Base-by-base conservation (phyloP, 495 filamentous ascomycete species). In the Thermochaetoides thermophila region DNA sequence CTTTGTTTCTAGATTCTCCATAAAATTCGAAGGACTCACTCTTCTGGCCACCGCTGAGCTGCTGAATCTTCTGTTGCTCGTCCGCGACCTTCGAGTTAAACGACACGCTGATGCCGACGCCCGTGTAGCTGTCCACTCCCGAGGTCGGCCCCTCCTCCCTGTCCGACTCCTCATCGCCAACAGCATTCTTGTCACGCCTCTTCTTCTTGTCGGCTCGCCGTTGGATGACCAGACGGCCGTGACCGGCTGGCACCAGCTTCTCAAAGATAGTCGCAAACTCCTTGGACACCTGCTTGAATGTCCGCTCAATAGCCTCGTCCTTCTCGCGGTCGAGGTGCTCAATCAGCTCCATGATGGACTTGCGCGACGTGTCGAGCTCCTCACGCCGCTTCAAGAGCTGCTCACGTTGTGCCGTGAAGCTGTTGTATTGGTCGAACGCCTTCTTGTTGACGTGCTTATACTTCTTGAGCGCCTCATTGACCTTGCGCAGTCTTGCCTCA, bases 401-500 rank as follows among this genome's bases (percentile, higher is more conserved):
- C 29, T 92, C 83, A 4, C 87, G 77, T 53, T 95, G 84, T 35
- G 75, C 79, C 13, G 87, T 95, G 57, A 96, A 96, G 56, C 74
- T 91, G 59, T 84, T 87, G 66, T 95, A 96, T 55, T 99, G 89
- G 55, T 99, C 91, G 42, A 95, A 92, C 0, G 89, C 89, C 55
- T 99, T 99, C 61, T 96, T 99, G 69, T 99, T 99, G 50, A 99
- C 84, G 46, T 93, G 82, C 21, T 79, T 80, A 62, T 86, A 96
- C 50, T 95, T 93, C 59, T 96, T 96, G 27, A 99, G 66, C 0
- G 77, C 71, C 38, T 94, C 84, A 46, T 94, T 93, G 53, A 87
- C 82, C 52, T 89, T 93, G 56, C 89, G 79, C 6, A 97, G 73
- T 15, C 78, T 77, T 44, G 78, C 76, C n/a, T 83, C 74, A 16